These are phyloP conservation scores for Penicillium sclerotiorum DNA, from an alignment of 2,329 filamentous ascomycete genomes.

Conservation along the genomic window DNA sequence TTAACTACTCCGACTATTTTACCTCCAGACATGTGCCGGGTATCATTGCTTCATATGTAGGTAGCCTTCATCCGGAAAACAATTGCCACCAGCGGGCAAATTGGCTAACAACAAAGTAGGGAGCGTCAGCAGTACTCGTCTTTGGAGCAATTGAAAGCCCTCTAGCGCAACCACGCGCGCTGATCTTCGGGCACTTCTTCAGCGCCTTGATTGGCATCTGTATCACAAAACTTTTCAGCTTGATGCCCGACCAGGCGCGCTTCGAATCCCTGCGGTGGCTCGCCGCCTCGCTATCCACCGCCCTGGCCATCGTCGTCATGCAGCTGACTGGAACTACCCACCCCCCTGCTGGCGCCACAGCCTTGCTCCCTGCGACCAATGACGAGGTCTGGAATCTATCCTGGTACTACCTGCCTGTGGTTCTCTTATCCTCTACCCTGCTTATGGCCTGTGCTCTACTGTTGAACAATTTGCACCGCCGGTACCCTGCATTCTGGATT, in stretches of 20 bases:
- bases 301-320: conserved; percentile 34
- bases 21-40: conserved; percentile 27
- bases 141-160: conserved; percentile 37
- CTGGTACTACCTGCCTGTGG: conserved; percentile 36
- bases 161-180: conserved; percentile 35
- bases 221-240: conserved; percentile 35
- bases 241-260: conserved; percentile 33
- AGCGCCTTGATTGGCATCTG: conserved; percentile 34
- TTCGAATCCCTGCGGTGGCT: conserved; percentile 34
- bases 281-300: conserved; percentile 35
- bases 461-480: conserved; percentile 36
- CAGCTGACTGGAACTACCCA: conserved; percentile 37
- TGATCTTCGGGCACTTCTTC: conserved; percentile 38
- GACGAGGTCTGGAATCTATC: conserved; percentile 32
- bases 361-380: conserved; percentile 33
- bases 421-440: conserved; percentile 33
- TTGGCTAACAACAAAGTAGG: conserved; percentile 15
- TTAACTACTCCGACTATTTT: conserved; percentile 32
- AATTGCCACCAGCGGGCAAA: background rate
- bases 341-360: conserved; percentile 39
- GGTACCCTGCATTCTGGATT: conserved; percentile 38
- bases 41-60: conserved; percentile 31
- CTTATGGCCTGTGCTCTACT: conserved; percentile 32
- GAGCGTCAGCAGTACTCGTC: conserved; percentile 36
- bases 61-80: background rate